Base-by-base conservation (phyloP, 176 grass and related monocot genomes). In the Cocos nucifera region DNA sequence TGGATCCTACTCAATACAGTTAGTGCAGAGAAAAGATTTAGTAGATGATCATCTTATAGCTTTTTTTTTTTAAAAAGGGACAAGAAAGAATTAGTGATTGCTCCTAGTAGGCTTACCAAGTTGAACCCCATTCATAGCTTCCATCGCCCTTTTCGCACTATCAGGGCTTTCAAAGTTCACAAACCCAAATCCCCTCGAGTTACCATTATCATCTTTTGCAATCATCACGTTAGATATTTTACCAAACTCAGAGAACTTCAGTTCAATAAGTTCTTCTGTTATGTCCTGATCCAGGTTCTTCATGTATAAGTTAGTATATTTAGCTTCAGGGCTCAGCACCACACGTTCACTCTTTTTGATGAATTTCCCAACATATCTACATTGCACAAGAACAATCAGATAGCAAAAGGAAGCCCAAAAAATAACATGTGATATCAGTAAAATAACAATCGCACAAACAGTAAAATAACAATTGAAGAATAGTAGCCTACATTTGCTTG, bases 221-320 rank as follows among this genome's bases (percentile, higher is more conserved):
- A 97, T 84, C 51, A 80, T 74, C 39, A 84, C 81, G 58, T 73
- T 90, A 17, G 63, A 63, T 74, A 97, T 72, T 20, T 66, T 25
- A 35, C 84, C 87, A 67, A 75, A 88, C 29, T 78, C 68, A 50
- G 87, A 88, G 58, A 96, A 90, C 57, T 97, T 91, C 16, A 80
- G 55, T 22, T 74, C 80, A 60, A 97, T 80, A 61, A 84, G 79
- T 29, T 97, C 78, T 28, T 79, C 79, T 1, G 81, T 97, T 63
- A 97, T 90, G 73, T 89, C 80, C 8, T 79, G 54, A 49, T 97
- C 87, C 15, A 97, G 32, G 58, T 97, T 90, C 73, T 97, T 97
- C 85, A 91, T 91, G 25, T 97, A 97, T 5, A 97, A 64, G 50
- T 88, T 94, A 59, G 87, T 90, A 48, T 80, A 90, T 35, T 75